Conservation (phyloP, 2,329 filamentous ascomycete genomes). For the Gyromitra esculenta region DNA sequence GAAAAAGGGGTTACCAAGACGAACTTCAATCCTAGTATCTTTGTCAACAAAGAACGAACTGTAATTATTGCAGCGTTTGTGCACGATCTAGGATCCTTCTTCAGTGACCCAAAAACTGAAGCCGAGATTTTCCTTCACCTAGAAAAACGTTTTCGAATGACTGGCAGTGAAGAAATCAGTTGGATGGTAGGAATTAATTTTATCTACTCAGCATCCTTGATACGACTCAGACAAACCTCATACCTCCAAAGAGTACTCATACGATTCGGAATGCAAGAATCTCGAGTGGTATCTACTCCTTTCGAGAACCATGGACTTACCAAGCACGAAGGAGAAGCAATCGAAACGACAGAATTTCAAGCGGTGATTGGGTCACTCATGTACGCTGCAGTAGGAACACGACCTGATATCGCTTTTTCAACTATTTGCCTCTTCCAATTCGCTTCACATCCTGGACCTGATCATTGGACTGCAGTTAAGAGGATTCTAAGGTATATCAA, state of each 20-base stretch:
- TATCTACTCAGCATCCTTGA: fast-evolving
- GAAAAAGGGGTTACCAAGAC: background rate
- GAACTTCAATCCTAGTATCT: background rate
- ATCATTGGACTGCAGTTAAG: background rate
- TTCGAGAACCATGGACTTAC: background rate
- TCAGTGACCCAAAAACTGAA: fast-evolving
- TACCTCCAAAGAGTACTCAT: background rate
- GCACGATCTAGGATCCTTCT: background rate
- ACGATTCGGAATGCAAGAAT: background rate
- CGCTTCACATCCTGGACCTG: background rate
- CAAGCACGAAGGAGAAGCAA: background rate
- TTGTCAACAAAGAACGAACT: background rate
- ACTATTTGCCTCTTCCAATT: background rate
- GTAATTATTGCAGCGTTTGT: background rate
- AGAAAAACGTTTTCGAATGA: fast-evolving
- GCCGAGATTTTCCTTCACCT: background rate
- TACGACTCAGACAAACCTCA: fast-evolving
- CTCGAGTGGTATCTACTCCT: background rate
- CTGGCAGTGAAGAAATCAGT: fast-evolving
- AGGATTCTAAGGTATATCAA: background rate
- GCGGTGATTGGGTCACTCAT: background rate
- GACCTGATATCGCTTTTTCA: background rate
- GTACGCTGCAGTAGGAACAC: background rate
- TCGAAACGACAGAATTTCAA: background rate
- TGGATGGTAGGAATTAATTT: background rate